A percentile compares a stretch with the other conserved stretches of the same genome.
These are phyloP conservation scores for Begonia loranthoides DNA, from an alignment of 306 rosid genomes.

Conservation along the genomic window DNA sequence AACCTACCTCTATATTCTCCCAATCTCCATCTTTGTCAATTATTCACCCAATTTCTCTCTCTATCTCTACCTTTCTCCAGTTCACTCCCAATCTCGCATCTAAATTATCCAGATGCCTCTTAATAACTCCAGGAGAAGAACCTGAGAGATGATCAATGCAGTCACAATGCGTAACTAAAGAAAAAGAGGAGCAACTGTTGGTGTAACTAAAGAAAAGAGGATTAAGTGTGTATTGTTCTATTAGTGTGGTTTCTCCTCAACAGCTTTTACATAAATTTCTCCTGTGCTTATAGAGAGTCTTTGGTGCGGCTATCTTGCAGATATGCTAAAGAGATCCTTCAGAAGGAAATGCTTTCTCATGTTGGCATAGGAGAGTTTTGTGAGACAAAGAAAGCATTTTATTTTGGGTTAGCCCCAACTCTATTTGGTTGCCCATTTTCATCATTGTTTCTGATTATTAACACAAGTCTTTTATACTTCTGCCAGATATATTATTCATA, in stretches of 20 bases:
- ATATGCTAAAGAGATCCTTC: conserved; percentile 97
- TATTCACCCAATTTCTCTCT: too few relatives aligned
- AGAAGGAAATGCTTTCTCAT: conserved; percentile 99
- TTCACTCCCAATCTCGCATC: background rate
- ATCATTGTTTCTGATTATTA: conserved; percentile 10
- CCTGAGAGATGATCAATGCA: conserved; percentile 72
- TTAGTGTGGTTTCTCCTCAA: conserved; percentile 1
- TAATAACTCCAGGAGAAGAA: conserved; percentile 60
- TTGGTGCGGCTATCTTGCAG: conserved; percentile 23
- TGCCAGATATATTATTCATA: conserved; percentile 81
- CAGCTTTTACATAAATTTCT: conserved; percentile 6
- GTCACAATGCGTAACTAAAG: conserved; percentile 65
- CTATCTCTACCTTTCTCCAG: too few relatives aligned
- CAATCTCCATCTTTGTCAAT: too few relatives aligned
- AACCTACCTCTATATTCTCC: too few relatives aligned
- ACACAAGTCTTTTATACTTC: conserved; percentile 11
- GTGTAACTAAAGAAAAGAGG: conserved; percentile 91
- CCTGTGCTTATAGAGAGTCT: conserved; percentile 11
- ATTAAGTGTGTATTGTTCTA: conserved; percentile 50
- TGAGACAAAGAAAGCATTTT: conserved; percentile 96
- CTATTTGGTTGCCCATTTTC: background rate
- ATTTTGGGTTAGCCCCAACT: conserved; percentile 64
- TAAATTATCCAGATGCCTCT: conserved; percentile 1
- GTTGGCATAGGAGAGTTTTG: conserved; percentile 90
- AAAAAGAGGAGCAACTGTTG: conserved; percentile 90